phyloP scores from a whole-genome alignment of 2,329 filamentous ascomycete genomes.

The Alternaria sp. region DNA sequence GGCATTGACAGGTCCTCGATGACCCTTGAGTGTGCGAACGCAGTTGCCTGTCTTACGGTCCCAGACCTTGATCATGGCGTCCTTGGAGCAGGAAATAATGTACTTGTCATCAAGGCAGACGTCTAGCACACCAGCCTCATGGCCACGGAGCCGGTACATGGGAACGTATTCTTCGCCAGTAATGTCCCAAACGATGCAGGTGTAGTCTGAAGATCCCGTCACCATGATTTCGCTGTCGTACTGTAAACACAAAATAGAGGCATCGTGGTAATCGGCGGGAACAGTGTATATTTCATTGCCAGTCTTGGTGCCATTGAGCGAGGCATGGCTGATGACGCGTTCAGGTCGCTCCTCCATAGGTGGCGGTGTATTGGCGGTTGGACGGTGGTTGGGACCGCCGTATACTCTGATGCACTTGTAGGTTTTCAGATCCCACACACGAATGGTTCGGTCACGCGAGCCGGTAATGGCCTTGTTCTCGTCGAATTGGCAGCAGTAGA shows the following conservation, averaged over 20 bases:
- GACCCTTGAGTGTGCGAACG: slow-evolving; percentile 81
- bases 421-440: slow-evolving; percentile 94
- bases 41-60: slow-evolving; percentile 80
- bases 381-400: slow-evolving; percentile 74
- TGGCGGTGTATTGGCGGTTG: slow-evolving; percentile 57
- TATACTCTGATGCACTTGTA: slow-evolving; percentile 87
- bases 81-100: slow-evolving; percentile 97
- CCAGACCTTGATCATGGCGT: slow-evolving; percentile 93
- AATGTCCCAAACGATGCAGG: slow-evolving; percentile 91
- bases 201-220: slow-evolving; percentile 91
- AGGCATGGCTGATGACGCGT: slow-evolving; percentile 56
- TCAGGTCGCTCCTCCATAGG: slow-evolving; percentile 53
- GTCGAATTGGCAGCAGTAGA: slow-evolving; percentile 98
- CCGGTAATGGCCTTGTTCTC: slow-evolving; percentile 98
- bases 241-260: slow-evolving; percentile 93
- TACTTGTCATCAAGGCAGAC: slow-evolving; percentile 91
- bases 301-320: slow-evolving; percentile 57
- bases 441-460: slow-evolving; percentile 92
- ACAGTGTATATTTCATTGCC: slow-evolving; percentile 59
- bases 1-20: slow-evolving; percentile 92
- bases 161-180: slow-evolving; percentile 72
- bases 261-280: slow-evolving; percentile 75
- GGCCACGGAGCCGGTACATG: slow-evolving; percentile 77
- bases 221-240: slow-evolving; percentile 94
- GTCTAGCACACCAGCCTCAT: slow-evolving; percentile 90